These are phyloP conservation scores for Trichoderma reesei DNA, from an alignment of 495 filamentous ascomycete genomes.

Conservation along the genomic window DNA sequence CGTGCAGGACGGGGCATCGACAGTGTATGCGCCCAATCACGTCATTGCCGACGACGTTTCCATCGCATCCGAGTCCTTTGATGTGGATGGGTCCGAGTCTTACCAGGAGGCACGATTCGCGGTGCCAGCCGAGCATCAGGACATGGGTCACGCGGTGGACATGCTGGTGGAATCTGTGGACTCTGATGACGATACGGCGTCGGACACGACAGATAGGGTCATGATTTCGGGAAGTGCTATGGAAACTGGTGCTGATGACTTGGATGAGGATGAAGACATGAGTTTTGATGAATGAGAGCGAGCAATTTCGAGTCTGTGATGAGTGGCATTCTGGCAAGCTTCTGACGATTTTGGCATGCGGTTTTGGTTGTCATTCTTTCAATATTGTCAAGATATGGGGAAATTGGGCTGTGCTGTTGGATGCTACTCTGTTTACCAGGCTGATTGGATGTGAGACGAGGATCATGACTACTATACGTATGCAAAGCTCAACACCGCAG, in stretches of 20 bases:
- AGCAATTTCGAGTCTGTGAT: too few species aligned
- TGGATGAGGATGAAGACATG: too few species aligned
- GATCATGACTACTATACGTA: too few species aligned
- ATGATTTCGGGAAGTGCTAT: background rate
- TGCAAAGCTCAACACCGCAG: too few species aligned
- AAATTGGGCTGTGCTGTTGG: too few species aligned
- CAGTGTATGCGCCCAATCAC: constrained; percentile 7
- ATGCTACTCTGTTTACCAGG: too few species aligned
- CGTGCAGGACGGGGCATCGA: constrained; percentile 20
- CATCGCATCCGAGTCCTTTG: constrained; percentile 18
- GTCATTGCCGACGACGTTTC: constrained; percentile 14
- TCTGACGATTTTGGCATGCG: too few species aligned
- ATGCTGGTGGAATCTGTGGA: constrained; percentile 13
- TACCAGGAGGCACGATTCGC: constrained; percentile 18
- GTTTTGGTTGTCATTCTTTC: too few species aligned
- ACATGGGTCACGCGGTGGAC: constrained; percentile 17
- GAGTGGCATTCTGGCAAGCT: too few species aligned
- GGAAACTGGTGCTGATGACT: background rate
- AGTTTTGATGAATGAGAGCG: background rate
- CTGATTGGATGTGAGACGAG: too few species aligned
- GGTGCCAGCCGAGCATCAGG: constrained; percentile 20
- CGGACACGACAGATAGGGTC: background rate
- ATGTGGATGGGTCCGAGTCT: constrained; percentile 10
- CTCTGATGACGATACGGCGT: background rate
- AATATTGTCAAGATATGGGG: too few species aligned